phyloP scores from a whole-genome alignment of 1,139 yeast species.

The Nakaseomyces bracarensis region DNA sequence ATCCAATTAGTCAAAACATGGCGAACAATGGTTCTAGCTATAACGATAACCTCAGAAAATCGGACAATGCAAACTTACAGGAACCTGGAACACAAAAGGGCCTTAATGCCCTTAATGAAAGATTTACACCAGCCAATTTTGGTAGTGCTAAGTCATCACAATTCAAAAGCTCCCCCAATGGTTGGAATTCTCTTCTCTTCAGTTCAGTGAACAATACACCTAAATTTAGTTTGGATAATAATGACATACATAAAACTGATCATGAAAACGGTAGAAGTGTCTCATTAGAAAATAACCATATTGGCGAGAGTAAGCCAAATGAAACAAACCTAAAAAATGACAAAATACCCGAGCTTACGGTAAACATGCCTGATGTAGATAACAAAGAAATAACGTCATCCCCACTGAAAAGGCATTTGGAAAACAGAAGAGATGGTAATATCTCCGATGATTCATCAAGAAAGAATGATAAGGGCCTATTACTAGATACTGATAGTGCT shows the following conservation, averaged over 20 bases:
- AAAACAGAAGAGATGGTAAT: constrained; percentile 9
- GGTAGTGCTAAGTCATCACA: constrained; percentile 12
- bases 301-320: background rate
- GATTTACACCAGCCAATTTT: constrained; percentile 5
- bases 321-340: background rate
- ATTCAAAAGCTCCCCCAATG: constrained; percentile 48
- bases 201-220: constrained; percentile 42
- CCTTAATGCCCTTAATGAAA: constrained; percentile 6
- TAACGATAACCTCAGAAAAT: constrained; percentile 1
- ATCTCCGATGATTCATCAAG: background rate
- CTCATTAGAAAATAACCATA: constrained; percentile 8
- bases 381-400: constrained; percentile 14
- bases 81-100: constrained; percentile 12
- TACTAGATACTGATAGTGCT: constrained; percentile 29
- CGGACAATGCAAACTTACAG: background rate
- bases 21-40: background rate
- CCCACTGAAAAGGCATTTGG: constrained; percentile 14
- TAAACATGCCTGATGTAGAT: constrained; percentile 7
- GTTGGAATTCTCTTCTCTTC: constrained; percentile 72
- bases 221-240: constrained; percentile 14
- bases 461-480: constrained; percentile 13
- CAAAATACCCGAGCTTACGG: constrained; percentile 3
- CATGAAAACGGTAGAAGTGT: constrained; percentile 6
- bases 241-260: constrained; percentile 1
- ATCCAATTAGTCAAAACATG: constrained; percentile 8